Percentiles rank a stretch among this genome's conserved stretches.
phyloP scores from a whole-genome alignment of 208 protist genomes.

The Balamuthia mandrillaris region DNA sequence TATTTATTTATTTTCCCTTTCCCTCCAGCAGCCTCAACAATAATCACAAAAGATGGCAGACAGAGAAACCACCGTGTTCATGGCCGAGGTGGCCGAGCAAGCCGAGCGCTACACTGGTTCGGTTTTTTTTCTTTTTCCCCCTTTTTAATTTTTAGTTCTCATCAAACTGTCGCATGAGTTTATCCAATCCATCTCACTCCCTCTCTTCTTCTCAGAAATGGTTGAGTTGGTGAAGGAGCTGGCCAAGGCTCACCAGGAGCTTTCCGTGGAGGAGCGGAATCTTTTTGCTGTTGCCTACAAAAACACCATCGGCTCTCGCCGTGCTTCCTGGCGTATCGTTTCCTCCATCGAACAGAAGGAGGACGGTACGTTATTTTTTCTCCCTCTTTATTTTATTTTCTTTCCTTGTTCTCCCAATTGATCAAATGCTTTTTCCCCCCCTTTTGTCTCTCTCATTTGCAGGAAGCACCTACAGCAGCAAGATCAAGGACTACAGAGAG shows the following conservation, averaged over 20 bases:
- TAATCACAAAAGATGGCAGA: not conserved
- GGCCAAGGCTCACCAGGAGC: conserved; percentile 85
- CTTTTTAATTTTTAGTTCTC: no score
- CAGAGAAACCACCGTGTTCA: conserved; percentile 61
- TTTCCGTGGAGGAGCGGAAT: conserved; percentile 98
- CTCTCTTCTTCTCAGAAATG: no score
- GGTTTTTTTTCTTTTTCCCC: no score
- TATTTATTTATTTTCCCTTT: no score
- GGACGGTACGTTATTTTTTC: conserved; percentile 73
- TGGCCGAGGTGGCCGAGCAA: conserved; percentile 91
- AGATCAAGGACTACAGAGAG: conserved; percentile 65
- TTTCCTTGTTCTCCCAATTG: no score
- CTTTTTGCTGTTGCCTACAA: conserved; percentile 99
- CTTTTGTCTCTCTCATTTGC: no score
- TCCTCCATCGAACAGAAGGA: conserved; percentile 82
- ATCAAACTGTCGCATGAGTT: no score
- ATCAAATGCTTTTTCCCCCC: no score
- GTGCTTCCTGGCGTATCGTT: conserved; percentile 97
- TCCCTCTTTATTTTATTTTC: no score
- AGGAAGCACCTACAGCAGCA: no score
- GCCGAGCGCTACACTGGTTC: conserved; percentile 98
- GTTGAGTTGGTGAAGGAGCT: conserved; percentile 96
- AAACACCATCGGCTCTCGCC: conserved; percentile 97
- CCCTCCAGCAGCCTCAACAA: no score
- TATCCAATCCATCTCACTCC: no score